Evolutionary conservation across 129 eudicot species (phyloP), one percentile per base, ranked within the genome.

Genomic region (Ambrosia artemisiifolia): DNA sequence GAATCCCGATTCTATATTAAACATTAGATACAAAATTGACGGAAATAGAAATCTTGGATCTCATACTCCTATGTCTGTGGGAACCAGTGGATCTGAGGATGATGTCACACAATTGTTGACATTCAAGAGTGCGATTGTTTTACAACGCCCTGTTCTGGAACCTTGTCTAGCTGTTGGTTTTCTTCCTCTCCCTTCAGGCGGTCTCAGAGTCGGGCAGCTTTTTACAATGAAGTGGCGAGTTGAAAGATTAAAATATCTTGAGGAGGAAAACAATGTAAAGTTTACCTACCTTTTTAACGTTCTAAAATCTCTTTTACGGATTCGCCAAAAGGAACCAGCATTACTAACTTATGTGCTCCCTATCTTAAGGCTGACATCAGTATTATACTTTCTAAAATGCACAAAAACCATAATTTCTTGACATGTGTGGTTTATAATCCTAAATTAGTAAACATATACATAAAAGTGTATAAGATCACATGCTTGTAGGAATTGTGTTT

Each of bases 81-180:
- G 80, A 77, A 67, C 82, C 42, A 77, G 14, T 35, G 85, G 69
- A 65, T 9, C 54, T 43, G 83, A 86, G 68, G 77, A 54, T 24
- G 82, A 67, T 68, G 86, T 72, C 36, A 42, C 80, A n/a, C 67
- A 75, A 53, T 74, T 71, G 60, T 79, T 94, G 84, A 85, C 85
- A 40, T 95, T 95, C 56, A 83, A 78, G 87, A 75, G 97, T 68
- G 96, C 94, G 28, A 76, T 95, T 75, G 84, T 72, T 51, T 79
- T 95, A 72, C 99, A 90, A 84, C 79, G 85, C 57, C 99, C 97
- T 19, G 97, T 91, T 53, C 79, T 95, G 68, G 97, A 95, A 81
- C 99, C 99, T 73, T 91, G 87, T 79, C 80, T 91, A 65, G 97
- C 99, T 1, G 88, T 95, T 74, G 99, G 99, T 34, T 95, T 95